A percentile compares a stretch with the other conserved stretches of the same genome.
Conservation (phyloP, 192 early-diverging fungal species). For the Chytriomyces sp. region DNA sequence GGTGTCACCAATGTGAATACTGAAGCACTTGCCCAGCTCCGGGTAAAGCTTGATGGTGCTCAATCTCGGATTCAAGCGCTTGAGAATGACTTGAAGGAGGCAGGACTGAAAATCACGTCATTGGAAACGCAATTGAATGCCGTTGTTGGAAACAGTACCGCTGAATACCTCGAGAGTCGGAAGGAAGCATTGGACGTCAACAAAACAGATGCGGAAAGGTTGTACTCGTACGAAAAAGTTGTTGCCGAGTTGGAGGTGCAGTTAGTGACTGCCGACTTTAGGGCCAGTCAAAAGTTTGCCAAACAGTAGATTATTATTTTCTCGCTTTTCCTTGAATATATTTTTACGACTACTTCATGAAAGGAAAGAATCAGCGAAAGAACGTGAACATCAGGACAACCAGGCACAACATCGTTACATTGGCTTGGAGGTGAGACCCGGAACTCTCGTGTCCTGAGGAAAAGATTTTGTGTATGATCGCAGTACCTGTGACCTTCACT, state of each 20-base stretch:
- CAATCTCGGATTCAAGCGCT: neutral
- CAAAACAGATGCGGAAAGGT: neutral
- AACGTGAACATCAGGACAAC: too few species aligned
- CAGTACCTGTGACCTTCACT: too few species aligned
- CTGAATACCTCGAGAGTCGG: neutral
- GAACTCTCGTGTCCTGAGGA: too few species aligned
- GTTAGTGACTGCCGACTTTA: too few species aligned
- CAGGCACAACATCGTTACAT: too few species aligned
- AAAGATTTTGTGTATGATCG: too few species aligned
- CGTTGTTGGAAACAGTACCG: neutral
- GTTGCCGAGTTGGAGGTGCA: conserved; percentile 24
- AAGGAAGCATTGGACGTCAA: neutral
- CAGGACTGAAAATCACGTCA: neutral
- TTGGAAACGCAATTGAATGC: neutral
- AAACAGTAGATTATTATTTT: too few species aligned
- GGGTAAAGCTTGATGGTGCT: neutral
- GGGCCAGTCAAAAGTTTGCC: too few species aligned
- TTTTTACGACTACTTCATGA: too few species aligned
- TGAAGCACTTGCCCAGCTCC: neutral
- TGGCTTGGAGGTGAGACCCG: too few species aligned
- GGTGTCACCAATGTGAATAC: neutral
- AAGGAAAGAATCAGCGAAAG: too few species aligned
- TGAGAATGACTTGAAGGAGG: neutral
- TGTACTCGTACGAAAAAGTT: conserved; percentile 8
- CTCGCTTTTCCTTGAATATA: too few species aligned